Conservation (phyloP, 345 rosid species). For the Corchorus olitorius region DNA sequence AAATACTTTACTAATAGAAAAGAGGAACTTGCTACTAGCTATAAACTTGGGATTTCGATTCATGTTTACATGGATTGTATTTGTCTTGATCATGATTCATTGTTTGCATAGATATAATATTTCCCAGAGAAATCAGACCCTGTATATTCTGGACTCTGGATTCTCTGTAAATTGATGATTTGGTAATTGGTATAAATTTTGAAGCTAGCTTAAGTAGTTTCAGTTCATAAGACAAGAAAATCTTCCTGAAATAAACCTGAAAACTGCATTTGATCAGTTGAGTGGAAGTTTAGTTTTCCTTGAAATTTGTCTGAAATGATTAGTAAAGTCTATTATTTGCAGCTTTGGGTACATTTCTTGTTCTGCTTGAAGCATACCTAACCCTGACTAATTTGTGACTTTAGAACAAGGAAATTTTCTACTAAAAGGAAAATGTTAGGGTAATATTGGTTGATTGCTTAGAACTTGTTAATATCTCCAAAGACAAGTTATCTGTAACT, state of each 20-base stretch:
- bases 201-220: constrained; percentile 1
- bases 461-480: neutral
- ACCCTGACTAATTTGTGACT: neutral
- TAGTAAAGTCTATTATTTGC: neutral
- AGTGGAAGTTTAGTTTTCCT: neutral
- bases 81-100: neutral
- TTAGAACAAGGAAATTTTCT: neutral
- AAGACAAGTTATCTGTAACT: constrained; percentile 12
- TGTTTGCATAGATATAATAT: neutral
- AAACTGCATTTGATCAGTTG: neutral
- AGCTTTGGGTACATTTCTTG: neutral
- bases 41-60: neutral
- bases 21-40: neutral
- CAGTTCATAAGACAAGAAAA: neutral
- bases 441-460: neutral
- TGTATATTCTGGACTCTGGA: neutral
- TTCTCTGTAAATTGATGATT: neutral
- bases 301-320: neutral
- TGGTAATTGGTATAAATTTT: neutral
- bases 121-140: neutral
- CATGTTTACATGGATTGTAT: neutral
- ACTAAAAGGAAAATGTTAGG: neutral
- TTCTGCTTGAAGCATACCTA: neutral
- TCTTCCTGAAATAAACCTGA: neutral
- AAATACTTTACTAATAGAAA: constrained; percentile 1